phyloP scores from a whole-genome alignment of 371 early-diverging fungal species.

The Mortierella sp. region DNA sequence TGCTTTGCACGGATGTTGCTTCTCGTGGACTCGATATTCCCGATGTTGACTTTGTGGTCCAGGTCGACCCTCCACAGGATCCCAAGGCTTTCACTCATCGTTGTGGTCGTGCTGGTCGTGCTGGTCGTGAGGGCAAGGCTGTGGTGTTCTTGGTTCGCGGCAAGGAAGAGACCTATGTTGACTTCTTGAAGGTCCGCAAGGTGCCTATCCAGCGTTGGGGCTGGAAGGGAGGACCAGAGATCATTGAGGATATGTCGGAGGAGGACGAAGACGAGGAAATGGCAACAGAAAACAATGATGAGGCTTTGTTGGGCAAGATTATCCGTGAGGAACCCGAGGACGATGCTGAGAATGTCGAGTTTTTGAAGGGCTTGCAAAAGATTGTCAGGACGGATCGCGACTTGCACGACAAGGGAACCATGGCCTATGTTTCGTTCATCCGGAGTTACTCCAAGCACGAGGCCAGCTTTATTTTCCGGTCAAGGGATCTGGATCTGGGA shows the following conservation, averaged over 20 bases:
- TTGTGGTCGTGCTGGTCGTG: conserved; percentile 98
- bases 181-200: conserved; percentile 89
- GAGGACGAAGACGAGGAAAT: conserved; percentile 59
- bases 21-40: conserved; percentile 99
- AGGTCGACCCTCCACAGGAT: conserved; percentile 97
- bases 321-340: conserved; percentile 52
- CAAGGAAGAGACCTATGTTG: conserved; percentile 90
- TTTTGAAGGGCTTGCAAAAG: conserved; percentile 66
- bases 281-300: conserved; percentile 6
- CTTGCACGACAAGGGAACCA: conserved; percentile 78
- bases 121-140: conserved; percentile 91
- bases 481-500: conserved; percentile 86
- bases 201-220: conserved; percentile 76
- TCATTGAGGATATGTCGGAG: conserved; percentile 41
- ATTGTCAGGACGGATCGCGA: conserved; percentile 80
- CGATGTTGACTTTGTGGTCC: conserved; percentile 96
- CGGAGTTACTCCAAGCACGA: conserved; percentile 94
- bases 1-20: conserved; percentile 98
- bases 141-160: conserved; percentile 84
- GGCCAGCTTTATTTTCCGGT: conserved; percentile 90
- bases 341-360: conserved; percentile 62
- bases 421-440: conserved; percentile 92
- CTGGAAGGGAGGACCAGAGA: conserved; percentile 40
- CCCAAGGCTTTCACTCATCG: conserved; percentile 97
- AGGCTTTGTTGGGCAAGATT: conserved; percentile 25